These are phyloP conservation scores for Ciborinia camelliae DNA, from an alignment of 2,329 filamentous ascomycete genomes.

Conservation along the genomic window DNA sequence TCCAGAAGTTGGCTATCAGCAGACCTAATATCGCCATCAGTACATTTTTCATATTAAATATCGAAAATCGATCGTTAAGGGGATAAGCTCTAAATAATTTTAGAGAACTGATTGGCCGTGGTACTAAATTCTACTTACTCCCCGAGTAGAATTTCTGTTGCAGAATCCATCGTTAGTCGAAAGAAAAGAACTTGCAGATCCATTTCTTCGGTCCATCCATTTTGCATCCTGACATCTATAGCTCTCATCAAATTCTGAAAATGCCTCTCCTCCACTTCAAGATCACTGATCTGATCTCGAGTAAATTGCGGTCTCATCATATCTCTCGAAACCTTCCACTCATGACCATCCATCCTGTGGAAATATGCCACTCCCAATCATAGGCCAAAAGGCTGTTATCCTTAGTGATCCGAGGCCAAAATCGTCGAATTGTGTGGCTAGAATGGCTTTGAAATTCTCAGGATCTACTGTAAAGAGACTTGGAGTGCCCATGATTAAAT, in stretches of 20 bases:
- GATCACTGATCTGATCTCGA: constrained; percentile 55
- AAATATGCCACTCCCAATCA: constrained; percentile 23
- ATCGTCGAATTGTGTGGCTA: constrained; percentile 51
- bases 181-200: constrained; percentile 61
- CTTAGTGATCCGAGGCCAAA: constrained; percentile 38
- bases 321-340: constrained; percentile 29
- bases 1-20: neutral
- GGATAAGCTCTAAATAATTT: neutral
- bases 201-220: constrained; percentile 37
- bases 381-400: constrained; percentile 1
- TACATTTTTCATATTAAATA: neutral
- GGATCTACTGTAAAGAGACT: constrained; percentile 38
- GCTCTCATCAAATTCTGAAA: constrained; percentile 43
- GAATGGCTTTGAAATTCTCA: constrained; percentile 53
- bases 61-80: neutral
- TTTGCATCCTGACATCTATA: constrained; percentile 10
- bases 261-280: constrained; percentile 58
- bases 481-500: neutral
- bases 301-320: constrained; percentile 52
- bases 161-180: constrained; percentile 38
- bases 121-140: constrained; percentile 43
- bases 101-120: neutral
- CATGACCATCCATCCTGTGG: constrained; percentile 20
- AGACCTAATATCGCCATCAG: neutral
- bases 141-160: constrained; percentile 49